Conservation (phyloP, 139 green algal species). For the Mychonastes homosphaera region DNA sequence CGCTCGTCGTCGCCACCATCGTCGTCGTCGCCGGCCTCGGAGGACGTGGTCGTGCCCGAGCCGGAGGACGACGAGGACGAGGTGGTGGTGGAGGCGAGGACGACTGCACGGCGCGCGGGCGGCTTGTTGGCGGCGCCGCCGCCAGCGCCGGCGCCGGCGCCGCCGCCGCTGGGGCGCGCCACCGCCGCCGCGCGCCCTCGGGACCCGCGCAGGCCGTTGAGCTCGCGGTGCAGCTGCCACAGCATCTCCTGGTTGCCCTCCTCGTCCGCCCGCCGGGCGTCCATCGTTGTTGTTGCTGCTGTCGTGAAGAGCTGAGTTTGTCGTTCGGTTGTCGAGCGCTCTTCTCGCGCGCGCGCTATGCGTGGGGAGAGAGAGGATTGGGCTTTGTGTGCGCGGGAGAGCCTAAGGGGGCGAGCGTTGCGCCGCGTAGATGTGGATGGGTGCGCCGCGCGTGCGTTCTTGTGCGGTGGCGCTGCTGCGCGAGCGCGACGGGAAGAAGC, state of each 20-base stretch:
- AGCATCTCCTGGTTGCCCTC: neutral
- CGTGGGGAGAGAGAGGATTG: neutral
- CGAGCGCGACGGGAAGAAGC: no score
- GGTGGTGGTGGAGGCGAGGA: no score
- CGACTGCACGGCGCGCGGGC: neutral
- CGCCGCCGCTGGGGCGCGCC: neutral
- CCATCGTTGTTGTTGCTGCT: neutral
- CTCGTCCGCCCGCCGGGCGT: neutral
- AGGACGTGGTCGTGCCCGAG: neutral
- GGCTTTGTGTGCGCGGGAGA: neutral
- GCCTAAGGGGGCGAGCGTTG: neutral
- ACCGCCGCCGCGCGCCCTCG: neutral
- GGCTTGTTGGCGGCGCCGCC: neutral
- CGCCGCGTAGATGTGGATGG: no score
- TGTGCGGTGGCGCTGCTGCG: no score
- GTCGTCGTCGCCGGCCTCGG: neutral
- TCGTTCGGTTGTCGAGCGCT: slow-evolving; percentile 5
- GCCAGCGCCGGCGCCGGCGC: neutral
- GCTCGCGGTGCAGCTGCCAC: slow-evolving; percentile 20
- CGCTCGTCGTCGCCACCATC: neutral
- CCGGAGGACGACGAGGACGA: no score
- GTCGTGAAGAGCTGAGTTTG: slow-evolving; percentile 2
- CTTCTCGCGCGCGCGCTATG: neutral
- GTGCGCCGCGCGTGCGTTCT: no score
- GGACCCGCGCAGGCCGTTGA: slow-evolving; percentile 20